Evolutionary conservation across 2,329 filamentous ascomycete species (phyloP).

Genomic region (Ceratocystis smalleyi): DNA sequence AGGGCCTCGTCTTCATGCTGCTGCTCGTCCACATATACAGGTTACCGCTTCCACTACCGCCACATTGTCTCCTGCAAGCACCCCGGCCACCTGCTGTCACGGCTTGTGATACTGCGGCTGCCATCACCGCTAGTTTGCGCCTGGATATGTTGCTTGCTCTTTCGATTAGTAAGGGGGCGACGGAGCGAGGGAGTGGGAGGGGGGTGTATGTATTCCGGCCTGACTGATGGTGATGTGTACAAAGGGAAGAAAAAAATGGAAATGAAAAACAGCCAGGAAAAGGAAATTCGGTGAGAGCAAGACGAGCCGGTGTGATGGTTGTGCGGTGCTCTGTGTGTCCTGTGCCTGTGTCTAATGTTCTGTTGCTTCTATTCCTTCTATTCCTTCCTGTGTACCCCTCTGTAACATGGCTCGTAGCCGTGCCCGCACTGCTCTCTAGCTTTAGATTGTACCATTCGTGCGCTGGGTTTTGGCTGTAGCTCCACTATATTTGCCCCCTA

Average conservation of each 20-base stretch:
- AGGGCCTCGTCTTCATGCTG: conserved; percentile 1
- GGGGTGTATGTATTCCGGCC: background rate
- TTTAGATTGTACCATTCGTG: background rate
- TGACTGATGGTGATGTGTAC: background rate
- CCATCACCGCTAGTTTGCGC: conserved; percentile 17
- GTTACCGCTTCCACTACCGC: conserved; percentile 13
- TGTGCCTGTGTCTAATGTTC: background rate
- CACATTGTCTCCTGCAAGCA: conserved; percentile 14
- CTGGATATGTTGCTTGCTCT: background rate
- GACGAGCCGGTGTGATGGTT: background rate
- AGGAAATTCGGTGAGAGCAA: background rate
- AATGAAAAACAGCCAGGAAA: background rate
- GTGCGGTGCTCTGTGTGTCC: background rate
- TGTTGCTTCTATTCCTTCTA: background rate
- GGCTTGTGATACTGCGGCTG: conserved; percentile 8
- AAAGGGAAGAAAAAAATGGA: background rate
- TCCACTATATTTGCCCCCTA: too few relatives aligned
- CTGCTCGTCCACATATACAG: background rate
- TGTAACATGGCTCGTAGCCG: too few relatives aligned
- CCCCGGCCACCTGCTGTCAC: conserved; percentile 11
- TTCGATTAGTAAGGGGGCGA: conserved; percentile 2
- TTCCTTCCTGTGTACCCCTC: background rate
- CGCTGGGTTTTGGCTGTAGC: background rate
- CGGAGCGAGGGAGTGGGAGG: background rate
- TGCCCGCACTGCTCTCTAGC: background rate